Evolutionary conservation across 1,284 basidiomycete genomes (phyloP), one percentile per base, ranked within the genome.

Genomic region (Papiliotrema flavescens): DNA sequence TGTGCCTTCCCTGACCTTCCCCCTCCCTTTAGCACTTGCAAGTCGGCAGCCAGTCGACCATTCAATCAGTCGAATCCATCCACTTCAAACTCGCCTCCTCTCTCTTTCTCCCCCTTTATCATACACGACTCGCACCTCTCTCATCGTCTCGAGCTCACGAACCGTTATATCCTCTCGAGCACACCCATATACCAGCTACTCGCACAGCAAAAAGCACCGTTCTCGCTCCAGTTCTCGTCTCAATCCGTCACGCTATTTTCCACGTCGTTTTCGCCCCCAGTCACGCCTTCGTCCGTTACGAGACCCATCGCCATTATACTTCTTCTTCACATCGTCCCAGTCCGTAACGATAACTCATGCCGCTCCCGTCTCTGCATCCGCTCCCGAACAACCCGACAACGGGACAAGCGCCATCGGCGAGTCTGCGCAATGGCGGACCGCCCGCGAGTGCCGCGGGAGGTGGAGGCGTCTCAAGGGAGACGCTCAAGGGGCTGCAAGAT

Each of bases 401-500:
- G 13, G 71, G 71, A 6, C 73, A 73, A 56, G 64, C 66, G 53
- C 69, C 72, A 28, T 57, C 66, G 20, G 57, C 69, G 11, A 55
- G 57, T 47, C 51, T 69, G 20, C 54, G 51, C 15, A 44, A 55
- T 24, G 62, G 61, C 35, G 54, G 55, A 22, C 53, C 55, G 32
- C 59, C 64, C 14, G 53, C 68, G 26, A 55, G 56, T 43, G 59
- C 68, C 28, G 48, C 64, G 13, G 63, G 59, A n/a, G 67, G 62
- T 23, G 63, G 66, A 47, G 65, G 70, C n/a, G 74, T 75, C 44
- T 71, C 66, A 53, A 66, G 71, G 50, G 76, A 78, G 41, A 65
- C 75, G 42, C 67, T 79, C 53, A 79, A 77, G 59, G 70, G 90
- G 36, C 85, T 97, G 41, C 93, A 95, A 77, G 93, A 97, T 86